Evolutionary conservation across 2,329 filamentous ascomycete genomes (phyloP), one percentile per base, ranked within the genome.

Genomic region (Aureobasidium vineae): DNA sequence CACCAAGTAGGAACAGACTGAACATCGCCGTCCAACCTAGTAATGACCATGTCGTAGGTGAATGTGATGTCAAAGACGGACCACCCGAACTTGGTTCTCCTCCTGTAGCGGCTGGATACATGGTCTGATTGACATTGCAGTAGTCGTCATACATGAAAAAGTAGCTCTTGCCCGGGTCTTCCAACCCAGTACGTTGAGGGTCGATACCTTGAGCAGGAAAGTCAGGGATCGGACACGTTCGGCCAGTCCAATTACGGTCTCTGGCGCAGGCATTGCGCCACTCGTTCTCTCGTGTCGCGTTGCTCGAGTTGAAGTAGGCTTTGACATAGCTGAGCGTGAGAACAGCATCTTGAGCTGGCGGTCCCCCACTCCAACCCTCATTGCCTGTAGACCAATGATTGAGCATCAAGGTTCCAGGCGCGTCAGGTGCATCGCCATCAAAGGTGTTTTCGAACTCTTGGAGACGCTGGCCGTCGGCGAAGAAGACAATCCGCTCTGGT

Each of bases 331-430:
- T 84, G 28, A 93, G 81, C 7, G 82, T 85, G 71, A 91, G 80
- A 21, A 83, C 77, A 0, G 90, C 85, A 71, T 92, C 87, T 40
- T 79, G 69, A 0, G 71, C 70, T 0, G 90, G 90, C 2, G 90
- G 90, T 0, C 90, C 90, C 15, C 82, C 86, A 47, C 87, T 90
- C 90, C 90, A 93, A 2, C 79, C 73, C 6, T 81, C 74, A 73
- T 92, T 88, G 40, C 90, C 90, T 70, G 92, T 93, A 74, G 88
- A 91, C 90, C 90, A 85, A 75, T 93, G 90, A 71, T 87, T 89
- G 65, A 94, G 77, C 60, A 90, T 85, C 49, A 94, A 75, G 73
- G 88, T 85, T 1, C 90, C 90, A 0, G 86, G 78, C 11, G 79
- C 77, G 2, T 79, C 80, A 0, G 90, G 90, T 3, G 75, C 67